Evolutionary conservation across 805 yeast genomes (phyloP), one percentile per base, ranked within the genome.

Genomic region (Metschnikowia similis): DNA sequence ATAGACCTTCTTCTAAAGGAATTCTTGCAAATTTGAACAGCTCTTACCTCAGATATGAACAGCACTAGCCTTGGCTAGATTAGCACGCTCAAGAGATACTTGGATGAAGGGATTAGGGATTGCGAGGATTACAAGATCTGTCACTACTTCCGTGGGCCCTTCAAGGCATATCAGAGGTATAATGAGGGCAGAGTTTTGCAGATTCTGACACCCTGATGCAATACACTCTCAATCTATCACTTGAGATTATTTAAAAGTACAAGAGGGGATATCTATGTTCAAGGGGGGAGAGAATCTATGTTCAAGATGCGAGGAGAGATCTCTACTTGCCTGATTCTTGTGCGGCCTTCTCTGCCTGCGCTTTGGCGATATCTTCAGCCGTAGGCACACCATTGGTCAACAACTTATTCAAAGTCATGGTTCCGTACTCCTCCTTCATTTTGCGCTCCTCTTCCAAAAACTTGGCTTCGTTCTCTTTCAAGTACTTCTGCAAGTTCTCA

Each of bases 401-500:
- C 59, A 88, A 77, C 72, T 89, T 89, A 71, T 86, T 89, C 65
- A 91, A 77, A 27, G 96, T 89, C 64, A 86, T 78, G 63, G 78
- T 89, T 53, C 90, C 90, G 73, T 87, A 76, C 63, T 88, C 81
- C 64, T 87, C 92, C 69, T 87, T 87, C 65, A 85, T 82, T 62
- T 84, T 85, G 75, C 83, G 89, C 69, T 92, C 95, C 73, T 91
- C 96, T 62, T 85, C 89, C 59, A 90, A 77, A 61, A 88, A 75
- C 69, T 86, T 83, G 47, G 73, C 78, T 49, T 81, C 82, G 64
- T 81, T 78, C 61, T 80, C 84, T 54, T 75, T 69, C 60, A 81
- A 70, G 61, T 77, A 81, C 57, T 69, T 78, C 71, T 84, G 83
- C 82, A 89, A 87, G 59, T 83, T 82, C 60, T 85, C 83, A 67